These are phyloP conservation scores for Fusarium pseudograminearum DNA, from an alignment of 2,329 filamentous ascomycete species.

Conservation along the genomic window DNA sequence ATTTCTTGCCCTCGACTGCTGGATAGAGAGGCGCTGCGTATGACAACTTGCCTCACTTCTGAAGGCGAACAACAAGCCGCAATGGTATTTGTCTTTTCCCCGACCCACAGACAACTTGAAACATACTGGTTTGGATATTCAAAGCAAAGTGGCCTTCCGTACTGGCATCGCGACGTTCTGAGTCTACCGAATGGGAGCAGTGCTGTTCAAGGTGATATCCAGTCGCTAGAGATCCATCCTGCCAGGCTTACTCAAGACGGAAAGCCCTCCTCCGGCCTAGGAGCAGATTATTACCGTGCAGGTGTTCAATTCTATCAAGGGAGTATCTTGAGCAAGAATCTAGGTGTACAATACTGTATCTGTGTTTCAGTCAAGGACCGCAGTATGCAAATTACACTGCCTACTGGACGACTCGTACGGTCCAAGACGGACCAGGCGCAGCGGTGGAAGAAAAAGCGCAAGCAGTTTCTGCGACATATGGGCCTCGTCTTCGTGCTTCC, in stretches of 20 bases:
- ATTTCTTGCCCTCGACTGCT: conserved; percentile 49
- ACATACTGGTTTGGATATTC: conserved; percentile 53
- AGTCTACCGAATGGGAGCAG: conserved; percentile 39
- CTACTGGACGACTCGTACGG: conserved; percentile 46
- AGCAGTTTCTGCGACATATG: conserved; percentile 47
- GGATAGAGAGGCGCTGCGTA: conserved; percentile 45
- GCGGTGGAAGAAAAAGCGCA: conserved; percentile 49
- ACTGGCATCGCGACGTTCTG: conserved; percentile 55
- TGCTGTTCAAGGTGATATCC: conserved; percentile 26
- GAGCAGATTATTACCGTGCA: conserved; percentile 50
- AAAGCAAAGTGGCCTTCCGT: conserved; percentile 46
- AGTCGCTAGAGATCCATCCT: conserved; percentile 49
- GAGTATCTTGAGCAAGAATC: conserved; percentile 56
- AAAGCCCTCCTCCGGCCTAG: conserved; percentile 36
- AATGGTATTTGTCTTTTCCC: conserved; percentile 54
- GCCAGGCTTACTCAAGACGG: conserved; percentile 38
- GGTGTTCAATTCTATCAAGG: conserved; percentile 62
- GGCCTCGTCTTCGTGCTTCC: conserved; percentile 54
- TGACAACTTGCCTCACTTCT: conserved; percentile 48
- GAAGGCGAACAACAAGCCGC: conserved; percentile 35
- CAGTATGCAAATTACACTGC: conserved; percentile 45
- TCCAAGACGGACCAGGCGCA: conserved; percentile 43
- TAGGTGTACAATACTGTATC: conserved; percentile 58
- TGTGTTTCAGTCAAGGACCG: conserved; percentile 47
- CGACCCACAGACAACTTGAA: conserved; percentile 49